Evolutionary conservation across 2,329 filamentous ascomycete genomes (phyloP).

Genomic region (Incumbomyces lentus): DNA sequence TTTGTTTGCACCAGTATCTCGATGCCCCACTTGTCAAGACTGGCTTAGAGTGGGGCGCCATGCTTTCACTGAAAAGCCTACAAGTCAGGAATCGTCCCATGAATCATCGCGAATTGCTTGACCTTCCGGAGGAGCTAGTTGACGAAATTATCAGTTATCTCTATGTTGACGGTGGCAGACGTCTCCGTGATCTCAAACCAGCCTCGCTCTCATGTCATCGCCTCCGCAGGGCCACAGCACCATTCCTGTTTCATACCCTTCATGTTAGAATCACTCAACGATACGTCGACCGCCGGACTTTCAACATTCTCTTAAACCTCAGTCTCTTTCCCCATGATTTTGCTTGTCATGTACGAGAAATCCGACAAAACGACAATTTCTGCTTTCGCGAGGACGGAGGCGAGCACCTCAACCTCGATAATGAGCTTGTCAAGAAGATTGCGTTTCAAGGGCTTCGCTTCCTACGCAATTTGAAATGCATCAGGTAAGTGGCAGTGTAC

Average conservation of each 20-base stretch:
- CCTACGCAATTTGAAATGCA: background rate
- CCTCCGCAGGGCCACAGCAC: slow-evolving; percentile 3
- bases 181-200: slow-evolving; percentile 1
- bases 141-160: background rate
- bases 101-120: background rate
- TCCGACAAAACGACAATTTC: background rate
- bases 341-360: slow-evolving; percentile 10
- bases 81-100: too few species aligned
- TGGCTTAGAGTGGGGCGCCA: too few species aligned
- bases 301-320: slow-evolving; percentile 2
- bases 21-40: too few species aligned
- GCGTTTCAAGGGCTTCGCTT: background rate
- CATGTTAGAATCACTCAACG: slow-evolving; percentile 3
- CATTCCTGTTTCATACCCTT: slow-evolving; percentile 2
- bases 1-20: too few species aligned
- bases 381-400: background rate
- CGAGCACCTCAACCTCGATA: slow-evolving; percentile 1
- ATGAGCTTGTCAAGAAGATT: slow-evolving; percentile 1
- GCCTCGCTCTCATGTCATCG: background rate
- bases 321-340: background rate
- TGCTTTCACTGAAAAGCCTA: too few species aligned
- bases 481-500: background rate
- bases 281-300: slow-evolving; percentile 1
- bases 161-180: slow-evolving; percentile 2
- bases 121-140: slow-evolving; percentile 7